Evolutionary conservation across 768 basidiomycete species (phyloP), one percentile per base, ranked within the genome.

Genomic region (Leccinum truebloodii): DNA sequence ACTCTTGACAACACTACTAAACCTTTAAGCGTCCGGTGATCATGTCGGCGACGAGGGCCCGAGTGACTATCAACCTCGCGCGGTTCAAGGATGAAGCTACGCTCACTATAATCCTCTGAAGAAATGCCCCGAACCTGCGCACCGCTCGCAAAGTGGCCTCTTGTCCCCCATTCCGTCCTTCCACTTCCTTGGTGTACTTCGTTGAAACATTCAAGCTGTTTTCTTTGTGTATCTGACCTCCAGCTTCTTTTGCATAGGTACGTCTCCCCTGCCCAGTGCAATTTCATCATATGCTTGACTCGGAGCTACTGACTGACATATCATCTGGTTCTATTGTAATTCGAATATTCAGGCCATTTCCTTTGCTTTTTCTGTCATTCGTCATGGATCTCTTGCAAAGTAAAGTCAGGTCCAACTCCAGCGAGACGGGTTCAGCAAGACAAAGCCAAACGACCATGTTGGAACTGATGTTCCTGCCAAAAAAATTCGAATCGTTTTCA

Each of bases 51-150:
- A 41, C 14, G 26, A 28, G 9, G 48, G 13, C 10, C 53, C 52
- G 58, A 49, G 6, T 3, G 20, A 34, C 18, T 28, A 0, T 24
- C 22, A 16, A 50, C 37, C 46, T 16, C 37, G 8, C 54, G 41
- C 49, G 60, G 66, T 37, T 54, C 60, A 61, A 63, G 32, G 52
- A 56, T 70, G 58, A 62, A 57, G 53, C 61, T 52, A 57, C 51
- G 2, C 35, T 28, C 24, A 2, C 44, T 63, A 66, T 63, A 60
- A 44, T 52, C 3, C 34, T 59, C 48, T 39, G 35, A 54, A 54
- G 49, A 41, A 39, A 51, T 3, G 14, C 22, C 44, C 5, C 35
- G 18, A 35, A 28, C 20, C 52, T 52, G 10, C 39, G 26, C 20
- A 35, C 24, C 12, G 8, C 49, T 16, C 49, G 2, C 37, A 24